Evolutionary conservation across 2,329 filamentous ascomycete species (phyloP).

Genomic region (Phoma sp.): DNA sequence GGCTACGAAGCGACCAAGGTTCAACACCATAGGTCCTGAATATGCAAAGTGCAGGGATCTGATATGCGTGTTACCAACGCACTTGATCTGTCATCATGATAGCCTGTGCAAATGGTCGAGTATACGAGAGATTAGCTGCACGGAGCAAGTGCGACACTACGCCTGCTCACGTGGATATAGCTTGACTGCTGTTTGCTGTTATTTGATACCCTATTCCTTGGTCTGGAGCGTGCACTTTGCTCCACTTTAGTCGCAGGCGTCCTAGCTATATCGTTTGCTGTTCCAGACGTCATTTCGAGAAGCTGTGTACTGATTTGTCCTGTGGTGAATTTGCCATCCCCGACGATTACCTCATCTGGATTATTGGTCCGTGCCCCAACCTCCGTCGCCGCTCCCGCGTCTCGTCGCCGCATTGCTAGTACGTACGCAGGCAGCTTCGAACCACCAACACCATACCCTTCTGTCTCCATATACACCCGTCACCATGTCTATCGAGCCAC

Average conservation of each 20-base stretch:
- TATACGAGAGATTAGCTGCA: not conserved
- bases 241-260: not conserved
- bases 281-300: not conserved
- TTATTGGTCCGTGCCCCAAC: constrained; percentile 3
- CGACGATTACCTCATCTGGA: constrained; percentile 8
- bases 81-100: not conserved
- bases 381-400: not conserved
- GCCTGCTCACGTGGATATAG: not conserved
- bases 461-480: constrained; percentile 20
- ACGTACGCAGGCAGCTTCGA: constrained; percentile 23
- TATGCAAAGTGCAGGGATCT: not conserved
- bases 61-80: not conserved
- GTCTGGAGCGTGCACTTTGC: not conserved
- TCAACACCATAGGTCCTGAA: not conserved
- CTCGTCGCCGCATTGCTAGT: constrained; percentile 9
- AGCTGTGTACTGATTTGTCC: not conserved
- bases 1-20: no score
- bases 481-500: constrained; percentile 78
- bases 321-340: constrained; percentile 5
- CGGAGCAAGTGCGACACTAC: not conserved
- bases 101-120: not conserved
- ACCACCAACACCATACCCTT: constrained; percentile 24
- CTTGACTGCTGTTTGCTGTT: not conserved
- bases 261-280: not conserved
- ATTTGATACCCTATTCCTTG: not conserved